These are phyloP conservation scores for Suhomyces coccinellae DNA, from an alignment of 1,139 yeast genomes.

Conservation along the genomic window DNA sequence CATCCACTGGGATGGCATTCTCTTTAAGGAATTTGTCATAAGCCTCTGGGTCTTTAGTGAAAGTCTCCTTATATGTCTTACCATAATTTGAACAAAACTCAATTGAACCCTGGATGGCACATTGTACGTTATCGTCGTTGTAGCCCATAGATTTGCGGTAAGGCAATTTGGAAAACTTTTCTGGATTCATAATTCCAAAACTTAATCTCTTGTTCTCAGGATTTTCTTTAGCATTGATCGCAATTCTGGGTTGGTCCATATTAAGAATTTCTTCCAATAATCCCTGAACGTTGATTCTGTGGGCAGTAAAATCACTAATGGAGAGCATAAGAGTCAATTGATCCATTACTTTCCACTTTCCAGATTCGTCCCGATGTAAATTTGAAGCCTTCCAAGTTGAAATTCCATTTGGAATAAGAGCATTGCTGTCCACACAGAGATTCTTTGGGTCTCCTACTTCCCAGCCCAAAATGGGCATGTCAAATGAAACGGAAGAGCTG, in stretches of 20 bases:
- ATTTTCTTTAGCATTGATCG: background rate
- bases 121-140: conserved; percentile 32
- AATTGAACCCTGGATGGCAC: conserved; percentile 31
- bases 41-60: background rate
- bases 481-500: conserved; percentile 39
- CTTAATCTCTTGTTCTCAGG: background rate
- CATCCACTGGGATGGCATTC: conserved; percentile 2
- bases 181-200: conserved; percentile 3
- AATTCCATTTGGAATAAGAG: conserved; percentile 30
- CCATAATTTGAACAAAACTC: conserved; percentile 30
- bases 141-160: conserved; percentile 18
- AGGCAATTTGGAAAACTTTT: background rate
- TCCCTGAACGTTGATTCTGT: conserved; percentile 35
- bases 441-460: conserved; percentile 17
- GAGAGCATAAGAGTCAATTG: conserved; percentile 35
- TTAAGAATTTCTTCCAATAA: conserved; percentile 24
- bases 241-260: conserved; percentile 8
- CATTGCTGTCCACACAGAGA: conserved; percentile 19
- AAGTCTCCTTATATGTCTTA: background rate
- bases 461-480: conserved; percentile 24
- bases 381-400: conserved; percentile 24
- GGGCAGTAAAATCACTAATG: conserved; percentile 37
- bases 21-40: conserved; percentile 6
- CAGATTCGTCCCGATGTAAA: conserved; percentile 13
- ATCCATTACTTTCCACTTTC: conserved; percentile 26